Percentiles rank a stretch among this genome's conserved stretches.
Evolutionary conservation across 2,329 filamentous ascomycete genomes (phyloP).

Genomic region (Clonostachys sp.): DNA sequence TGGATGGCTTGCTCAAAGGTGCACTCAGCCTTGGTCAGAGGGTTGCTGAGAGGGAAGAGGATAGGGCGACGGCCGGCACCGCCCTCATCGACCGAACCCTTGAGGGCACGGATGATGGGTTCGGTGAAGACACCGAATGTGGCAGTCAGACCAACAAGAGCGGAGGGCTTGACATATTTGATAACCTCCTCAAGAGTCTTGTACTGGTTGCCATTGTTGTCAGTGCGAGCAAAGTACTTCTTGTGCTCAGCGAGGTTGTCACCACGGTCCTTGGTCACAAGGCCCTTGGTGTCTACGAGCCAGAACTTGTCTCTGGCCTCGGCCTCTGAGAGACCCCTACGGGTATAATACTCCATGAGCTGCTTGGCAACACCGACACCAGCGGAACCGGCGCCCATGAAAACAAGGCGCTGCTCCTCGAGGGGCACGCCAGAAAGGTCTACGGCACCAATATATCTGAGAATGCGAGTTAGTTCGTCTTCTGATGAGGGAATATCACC

Average conservation of each 20-base stretch:
- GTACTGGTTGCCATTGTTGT: constrained; percentile 66
- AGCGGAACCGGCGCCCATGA: constrained; percentile 92
- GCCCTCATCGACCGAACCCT: constrained; percentile 57
- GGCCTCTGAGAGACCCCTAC: constrained; percentile 82
- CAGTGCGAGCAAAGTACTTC: constrained; percentile 62
- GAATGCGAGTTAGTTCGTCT: constrained; percentile 50
- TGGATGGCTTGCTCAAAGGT: constrained; percentile 90
- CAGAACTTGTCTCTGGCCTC: constrained; percentile 90
- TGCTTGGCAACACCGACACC: constrained; percentile 98
- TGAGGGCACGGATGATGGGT: constrained; percentile 69
- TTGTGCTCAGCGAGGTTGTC: constrained; percentile 92
- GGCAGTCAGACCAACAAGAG: constrained; percentile 89
- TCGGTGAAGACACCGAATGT: constrained; percentile 94
- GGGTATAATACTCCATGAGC: constrained; percentile 94
- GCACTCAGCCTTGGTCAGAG: constrained; percentile 94
- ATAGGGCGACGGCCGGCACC: constrained; percentile 75
- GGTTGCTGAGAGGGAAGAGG: constrained; percentile 95
- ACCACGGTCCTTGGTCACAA: constrained; percentile 88
- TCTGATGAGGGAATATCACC: constrained; percentile 3
- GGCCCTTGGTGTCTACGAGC: constrained; percentile 94
- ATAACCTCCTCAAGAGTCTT: constrained; percentile 85
- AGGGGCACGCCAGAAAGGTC: constrained; percentile 81
- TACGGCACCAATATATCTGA: constrained; percentile 63
- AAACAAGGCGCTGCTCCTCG: constrained; percentile 90
- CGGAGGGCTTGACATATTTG: constrained; percentile 91